Evolutionary conservation across 202 grass and related monocot species (phyloP).

Genomic region (Panicum hallii): DNA sequence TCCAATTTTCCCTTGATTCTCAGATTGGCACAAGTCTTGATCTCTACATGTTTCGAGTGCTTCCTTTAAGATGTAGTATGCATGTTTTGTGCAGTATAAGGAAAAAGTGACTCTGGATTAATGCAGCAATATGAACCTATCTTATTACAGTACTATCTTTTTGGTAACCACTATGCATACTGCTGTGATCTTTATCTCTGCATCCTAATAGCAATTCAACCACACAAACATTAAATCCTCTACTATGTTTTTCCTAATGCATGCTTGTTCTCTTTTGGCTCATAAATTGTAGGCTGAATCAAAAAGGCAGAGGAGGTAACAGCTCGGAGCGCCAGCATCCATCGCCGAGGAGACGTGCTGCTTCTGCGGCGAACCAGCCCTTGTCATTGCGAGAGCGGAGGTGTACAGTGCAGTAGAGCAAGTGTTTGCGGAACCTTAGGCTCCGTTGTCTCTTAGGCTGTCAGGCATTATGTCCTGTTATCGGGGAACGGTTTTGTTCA

Average conservation of each 20-base stretch:
- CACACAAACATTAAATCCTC: background rate
- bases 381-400: background rate
- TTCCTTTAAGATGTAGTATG: background rate
- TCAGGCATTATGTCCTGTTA: constrained; percentile 23
- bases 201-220: constrained; percentile 15
- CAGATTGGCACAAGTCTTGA: background rate
- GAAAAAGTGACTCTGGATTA: background rate
- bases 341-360: background rate
- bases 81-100: constrained; percentile 12
- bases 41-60: background rate
- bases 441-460: constrained; percentile 6
- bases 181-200: background rate
- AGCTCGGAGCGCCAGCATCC: background rate
- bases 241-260: background rate
- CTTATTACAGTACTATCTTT: background rate
- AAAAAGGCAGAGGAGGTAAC: constrained; percentile 66
- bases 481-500: constrained; percentile 15
- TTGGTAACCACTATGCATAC: background rate
- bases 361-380: constrained; percentile 10
- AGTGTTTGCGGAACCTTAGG: constrained; percentile 44
- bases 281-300: constrained; percentile 42
- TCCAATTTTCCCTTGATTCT: background rate
- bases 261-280: constrained; percentile 6
- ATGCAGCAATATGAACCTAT: background rate
- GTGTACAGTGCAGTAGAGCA: constrained; percentile 61